A percentile compares a stretch with the other conserved stretches of the same genome.
Evolutionary conservation across 2,329 filamentous ascomycete genomes (phyloP).

Genomic region (Didymella pinodella): DNA sequence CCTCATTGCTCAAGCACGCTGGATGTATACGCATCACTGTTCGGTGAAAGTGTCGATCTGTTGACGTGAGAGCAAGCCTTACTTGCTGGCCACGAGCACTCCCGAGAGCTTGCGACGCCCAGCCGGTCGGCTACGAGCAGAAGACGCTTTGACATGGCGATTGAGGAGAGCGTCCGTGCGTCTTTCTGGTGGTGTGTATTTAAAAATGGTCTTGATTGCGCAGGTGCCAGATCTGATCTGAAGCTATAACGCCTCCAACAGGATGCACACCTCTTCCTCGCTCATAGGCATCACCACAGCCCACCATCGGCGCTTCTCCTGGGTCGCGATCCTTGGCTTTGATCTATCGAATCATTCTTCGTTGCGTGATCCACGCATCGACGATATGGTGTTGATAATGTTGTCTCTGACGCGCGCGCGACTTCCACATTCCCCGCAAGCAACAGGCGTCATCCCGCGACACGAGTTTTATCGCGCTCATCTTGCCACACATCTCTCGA

Average conservation of each 20-base stretch:
- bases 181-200: no score
- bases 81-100: no score
- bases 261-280: not conserved
- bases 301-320: not conserved
- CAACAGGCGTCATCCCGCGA: constrained; percentile 4
- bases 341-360: not conserved
- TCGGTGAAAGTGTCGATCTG: no score
- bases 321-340: not conserved
- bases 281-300: not conserved
- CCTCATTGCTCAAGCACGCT: not conserved
- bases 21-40: no score
- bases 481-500: constrained; percentile 3
- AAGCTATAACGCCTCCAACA: not conserved
- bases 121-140: not conserved
- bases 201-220: no score
- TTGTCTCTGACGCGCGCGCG: constrained; percentile 5
- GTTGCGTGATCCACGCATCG: not conserved
- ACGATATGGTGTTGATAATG: constrained; percentile 1
- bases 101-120: not conserved
- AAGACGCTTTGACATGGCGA: not conserved
- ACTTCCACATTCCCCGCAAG: constrained; percentile 3
- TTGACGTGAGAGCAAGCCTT: no score
- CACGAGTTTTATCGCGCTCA: constrained; percentile 7
- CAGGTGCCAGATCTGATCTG: no score
- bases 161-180: no score